Evolutionary conservation across 2,329 filamentous ascomycete species (phyloP), one percentile per base, ranked within the genome.

Genomic region (Venturia nashicola): DNA sequence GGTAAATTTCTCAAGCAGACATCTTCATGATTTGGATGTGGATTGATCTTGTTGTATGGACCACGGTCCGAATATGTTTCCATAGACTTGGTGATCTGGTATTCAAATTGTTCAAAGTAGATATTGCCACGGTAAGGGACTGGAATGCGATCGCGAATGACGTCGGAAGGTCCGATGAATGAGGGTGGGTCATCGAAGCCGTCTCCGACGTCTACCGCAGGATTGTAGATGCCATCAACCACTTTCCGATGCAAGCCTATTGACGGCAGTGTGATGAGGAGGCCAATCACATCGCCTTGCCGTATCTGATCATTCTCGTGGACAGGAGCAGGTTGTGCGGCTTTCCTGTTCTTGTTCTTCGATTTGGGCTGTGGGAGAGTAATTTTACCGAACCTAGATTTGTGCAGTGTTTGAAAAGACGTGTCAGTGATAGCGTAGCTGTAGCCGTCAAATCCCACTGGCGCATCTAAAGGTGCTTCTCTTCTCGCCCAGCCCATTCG

Each of bases 381-480:
- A 75, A 96, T 93, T 68, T 92, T 89, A 71, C 91, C 91, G n/a
- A 92, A 91, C 60, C 93, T 86, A 67, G 92, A 97, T 79, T 94
- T 91, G 77, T 94, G 91, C 62, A 96, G 89, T 66, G 93, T 93
- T 73, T 97, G 91, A 23, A 94, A 94, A 40, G 88, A 84, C 32
- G 92, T 87, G 71, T 99, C 94, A 54, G 92, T 88, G 65, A 97
- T 84, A 57, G 90, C 93, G 73, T 97, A 97, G 72, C 92, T 96
- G 76, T 97, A 97, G 51, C 89, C 89, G 71, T 95, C 90, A 68
- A 91, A 94, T 0, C 91, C 90, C 0, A 94, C 90, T 0, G 90
- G 90, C 0, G 87, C 88, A 74, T 95, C 91, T 1, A 94, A 77
- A 0, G 88, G 89, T 12, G 90, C 89, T 72, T 96, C 90, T 60